Evolutionary conservation across 1,139 yeast genomes (phyloP).

Genomic region (Spathaspora sp.): DNA sequence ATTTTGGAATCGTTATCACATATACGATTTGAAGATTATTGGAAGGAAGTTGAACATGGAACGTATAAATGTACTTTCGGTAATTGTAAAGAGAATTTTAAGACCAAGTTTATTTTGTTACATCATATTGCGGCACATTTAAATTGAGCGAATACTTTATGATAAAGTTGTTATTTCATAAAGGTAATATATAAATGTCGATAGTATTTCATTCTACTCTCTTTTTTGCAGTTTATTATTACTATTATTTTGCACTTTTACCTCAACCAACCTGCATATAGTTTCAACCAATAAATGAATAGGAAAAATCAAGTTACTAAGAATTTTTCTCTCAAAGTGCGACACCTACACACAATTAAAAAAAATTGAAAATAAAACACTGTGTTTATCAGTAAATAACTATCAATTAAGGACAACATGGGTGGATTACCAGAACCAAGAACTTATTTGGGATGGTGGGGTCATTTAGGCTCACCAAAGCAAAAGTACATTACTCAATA

Average conservation of each 20-base stretch:
- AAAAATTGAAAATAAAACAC: neutral
- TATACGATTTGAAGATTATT: neutral
- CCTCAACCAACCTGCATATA: constrained; percentile 5
- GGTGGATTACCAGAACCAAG: constrained; percentile 75
- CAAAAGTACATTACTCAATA: constrained; percentile 86
- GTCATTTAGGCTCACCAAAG: constrained; percentile 77
- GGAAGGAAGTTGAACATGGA: neutral
- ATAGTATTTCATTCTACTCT: no score
- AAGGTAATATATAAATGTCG: no score
- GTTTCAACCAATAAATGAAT: constrained; percentile 5
- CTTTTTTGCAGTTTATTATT: neutral
- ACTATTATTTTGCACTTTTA: neutral
- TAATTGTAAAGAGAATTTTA: neutral
- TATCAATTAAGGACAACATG: constrained; percentile 35
- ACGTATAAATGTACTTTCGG: neutral
- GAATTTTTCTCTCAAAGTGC: neutral
- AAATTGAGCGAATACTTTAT: neutral
- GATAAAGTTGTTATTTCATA: no score
- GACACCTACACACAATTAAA: neutral
- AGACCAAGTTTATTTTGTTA: neutral
- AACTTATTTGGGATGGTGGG: constrained; percentile 98
- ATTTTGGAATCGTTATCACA: neutral
- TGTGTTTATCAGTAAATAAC: neutral
- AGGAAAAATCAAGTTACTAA: neutral
- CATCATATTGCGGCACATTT: neutral